Evolutionary conservation across 1,139 yeast species (phyloP).

Genomic region (Lodderomyces parapsilosis): DNA sequence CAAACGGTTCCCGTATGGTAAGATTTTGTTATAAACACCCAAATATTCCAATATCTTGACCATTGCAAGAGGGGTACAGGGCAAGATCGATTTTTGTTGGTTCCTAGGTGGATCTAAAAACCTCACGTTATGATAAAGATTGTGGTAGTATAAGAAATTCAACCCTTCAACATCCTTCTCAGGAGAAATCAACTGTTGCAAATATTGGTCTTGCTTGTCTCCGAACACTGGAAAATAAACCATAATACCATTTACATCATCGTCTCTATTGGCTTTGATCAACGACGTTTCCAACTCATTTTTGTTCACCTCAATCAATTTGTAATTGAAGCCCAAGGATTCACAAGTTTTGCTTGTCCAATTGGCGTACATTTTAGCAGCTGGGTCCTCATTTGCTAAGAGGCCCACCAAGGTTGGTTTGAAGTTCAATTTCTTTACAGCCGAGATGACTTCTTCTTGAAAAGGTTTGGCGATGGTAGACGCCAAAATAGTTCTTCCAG

Average conservation of each 20-base stretch:
- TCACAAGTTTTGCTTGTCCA: constrained; percentile 95
- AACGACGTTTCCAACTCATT: constrained; percentile 84
- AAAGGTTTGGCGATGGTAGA: constrained; percentile 82
- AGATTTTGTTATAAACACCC: constrained; percentile 77
- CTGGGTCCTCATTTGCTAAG: constrained; percentile 90
- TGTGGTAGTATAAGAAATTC: constrained; percentile 86
- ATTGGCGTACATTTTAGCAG: constrained; percentile 90
- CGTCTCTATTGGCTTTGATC: constrained; percentile 78
- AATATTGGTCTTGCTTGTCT: constrained; percentile 88
- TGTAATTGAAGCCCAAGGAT: constrained; percentile 81
- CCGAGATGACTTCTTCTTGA: constrained; percentile 64
- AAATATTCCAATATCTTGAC: constrained; percentile 90
- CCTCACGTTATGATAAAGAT: constrained; percentile 89
- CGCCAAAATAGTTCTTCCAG: constrained; percentile 84
- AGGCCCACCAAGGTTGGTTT: constrained; percentile 85
- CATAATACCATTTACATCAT: constrained; percentile 84
- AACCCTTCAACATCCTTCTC: constrained; percentile 96
- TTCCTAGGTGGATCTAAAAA: constrained; percentile 67
- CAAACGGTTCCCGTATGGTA: constrained; percentile 86
- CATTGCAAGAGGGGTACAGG: constrained; percentile 94
- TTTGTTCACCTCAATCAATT: constrained; percentile 68
- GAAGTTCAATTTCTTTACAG: constrained; percentile 50
- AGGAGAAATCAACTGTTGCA: constrained; percentile 83
- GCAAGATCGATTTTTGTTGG: constrained; percentile 80
- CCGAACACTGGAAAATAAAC: constrained; percentile 98